These are phyloP conservation scores for Debaryomyces sp. DNA, from an alignment of 1,139 yeast genomes.

Conservation along the genomic window DNA sequence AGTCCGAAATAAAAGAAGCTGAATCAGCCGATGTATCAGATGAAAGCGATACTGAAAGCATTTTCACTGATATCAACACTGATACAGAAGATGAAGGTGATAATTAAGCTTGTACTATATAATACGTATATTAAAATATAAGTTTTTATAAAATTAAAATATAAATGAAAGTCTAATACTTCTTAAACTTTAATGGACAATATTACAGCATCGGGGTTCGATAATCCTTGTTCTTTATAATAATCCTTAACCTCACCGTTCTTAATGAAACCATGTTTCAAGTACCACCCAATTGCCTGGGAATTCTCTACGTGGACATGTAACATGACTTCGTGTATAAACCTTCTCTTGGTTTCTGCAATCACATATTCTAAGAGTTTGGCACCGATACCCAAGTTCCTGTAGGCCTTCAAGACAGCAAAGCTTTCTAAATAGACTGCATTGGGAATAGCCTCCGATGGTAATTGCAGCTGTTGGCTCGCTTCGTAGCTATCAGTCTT, in stretches of 20 bases:
- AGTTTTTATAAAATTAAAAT: slow-evolving; percentile 4
- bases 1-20: slow-evolving; percentile 29
- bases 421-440: slow-evolving; percentile 67
- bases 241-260: slow-evolving; percentile 47
- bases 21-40: slow-evolving; percentile 42
- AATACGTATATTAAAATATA: slow-evolving; percentile 6
- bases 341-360: slow-evolving; percentile 52
- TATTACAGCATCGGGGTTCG: slow-evolving; percentile 48
- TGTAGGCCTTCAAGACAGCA: slow-evolving; percentile 65
- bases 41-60: slow-evolving; percentile 40
- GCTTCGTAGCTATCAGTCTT: slow-evolving; percentile 26
- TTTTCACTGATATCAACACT: slow-evolving; percentile 51
- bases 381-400: slow-evolving; percentile 63
- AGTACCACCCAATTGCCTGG: slow-evolving; percentile 57
- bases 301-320: slow-evolving; percentile 58
- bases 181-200: slow-evolving; percentile 31
- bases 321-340: slow-evolving; percentile 58
- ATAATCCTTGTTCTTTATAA: slow-evolving; percentile 52
- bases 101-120: slow-evolving; percentile 12
- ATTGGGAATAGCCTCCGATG: slow-evolving; percentile 43
- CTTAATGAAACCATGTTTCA: slow-evolving; percentile 51
- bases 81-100: slow-evolving; percentile 59
- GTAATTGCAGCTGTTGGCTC: slow-evolving; percentile 24
- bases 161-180: slow-evolving; percentile 1
- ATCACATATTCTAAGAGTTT: slow-evolving; percentile 57